Evolutionary conservation across 2,329 filamentous ascomycete genomes (phyloP), one percentile per base, ranked within the genome.

Genomic region (Fusarium sp.): DNA sequence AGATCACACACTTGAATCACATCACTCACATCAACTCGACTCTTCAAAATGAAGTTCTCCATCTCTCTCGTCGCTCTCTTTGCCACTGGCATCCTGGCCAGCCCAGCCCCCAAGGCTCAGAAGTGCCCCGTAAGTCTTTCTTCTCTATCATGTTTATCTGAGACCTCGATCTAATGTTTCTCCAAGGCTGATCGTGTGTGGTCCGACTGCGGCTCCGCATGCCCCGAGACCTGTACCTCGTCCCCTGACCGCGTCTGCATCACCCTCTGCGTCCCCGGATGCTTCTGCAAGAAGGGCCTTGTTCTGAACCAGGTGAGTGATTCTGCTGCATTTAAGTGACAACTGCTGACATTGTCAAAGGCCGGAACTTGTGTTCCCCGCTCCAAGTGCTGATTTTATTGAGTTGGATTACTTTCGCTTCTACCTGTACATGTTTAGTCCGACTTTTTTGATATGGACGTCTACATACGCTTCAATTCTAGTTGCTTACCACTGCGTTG

Each of bases 31-130:
- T 58, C 56, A 35, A 24, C n/a, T 22, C 22, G 24, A 24, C 27
- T 22, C 22, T 24, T 13, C 10, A 63, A 22, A 40, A 63, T 63
- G 61, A 63, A 63, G 61, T 56, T 56, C 61, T 63, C 45, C 34
- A 42, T 63, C 34, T 63, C 61, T 20, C 24, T 63, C 14, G 24
- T 27, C 34, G 61, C 61, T 47, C 61, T 63, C 35, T 56, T 56
- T 18, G 34, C 52, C 35, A 56, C 45, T 20, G 45, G 61, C 47
- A 31, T 63, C 24, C 22, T 63, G 24, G 61, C 61, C n/a, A 63
- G 34, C 11, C 61, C 61, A n/a, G 61, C 45, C 14, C 34, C 61
- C 18, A 22, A 27, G 34, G 11, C n/a, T 20, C 50, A 54, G 50
- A 29, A 29, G n/a, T 63, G 61, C n/a, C 47, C 45, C 7, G 61